Base-by-base conservation (phyloP, 2,329 filamentous ascomycete species). In the Aspergillus awamori region DNA sequence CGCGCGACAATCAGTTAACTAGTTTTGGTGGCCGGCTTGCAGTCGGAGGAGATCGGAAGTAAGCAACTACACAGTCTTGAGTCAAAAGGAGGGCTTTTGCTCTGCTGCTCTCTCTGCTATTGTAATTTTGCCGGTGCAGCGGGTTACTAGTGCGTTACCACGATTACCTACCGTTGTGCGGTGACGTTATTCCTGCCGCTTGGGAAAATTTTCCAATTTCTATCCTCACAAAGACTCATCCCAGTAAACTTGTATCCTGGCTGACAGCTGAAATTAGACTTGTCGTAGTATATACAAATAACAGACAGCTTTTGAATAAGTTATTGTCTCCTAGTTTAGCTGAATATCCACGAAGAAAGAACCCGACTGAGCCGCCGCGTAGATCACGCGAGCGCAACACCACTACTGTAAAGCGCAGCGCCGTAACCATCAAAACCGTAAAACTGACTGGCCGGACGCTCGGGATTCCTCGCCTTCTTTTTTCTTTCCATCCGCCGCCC, bases 21-120 rank as follows among this genome's bases (percentile, higher is more conserved):
- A 20, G 20, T 72, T 70, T 74, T 72, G 72, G 72, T 47, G 17
- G 17, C 15, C 17, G 47, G 26, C 28, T n/a, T 8, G n/a, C 20
- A 33, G 26, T 60, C 57, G 61, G 61, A 54, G 55, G 45, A 53
- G 55, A 43, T 49, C 61, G 61, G 61, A 47, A 59, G 49, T 28
- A 36, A 36, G 33, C 33, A 2, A 36, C 11, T 36, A 36, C 33
- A 30, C 28, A 30, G 28, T 30, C 28, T 30, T 13, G 5, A 36
- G 1, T 33, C 13, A 15, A 13, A 36, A 13, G 33, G 33, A 36
- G 33, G 33, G 11, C 33, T 36, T 36, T 36, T 36, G 30, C 11
- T 11, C 10, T 36, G 30, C 39, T 30, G 15, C 28, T 30, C 48
- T 45, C 11, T 20, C 11, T 45, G 41, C 41, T 45, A 45, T 45